Percentiles rank a stretch among this genome's conserved stretches.
phyloP scores from a whole-genome alignment of 1,139 yeast species.

The Petasospora fabianii region DNA sequence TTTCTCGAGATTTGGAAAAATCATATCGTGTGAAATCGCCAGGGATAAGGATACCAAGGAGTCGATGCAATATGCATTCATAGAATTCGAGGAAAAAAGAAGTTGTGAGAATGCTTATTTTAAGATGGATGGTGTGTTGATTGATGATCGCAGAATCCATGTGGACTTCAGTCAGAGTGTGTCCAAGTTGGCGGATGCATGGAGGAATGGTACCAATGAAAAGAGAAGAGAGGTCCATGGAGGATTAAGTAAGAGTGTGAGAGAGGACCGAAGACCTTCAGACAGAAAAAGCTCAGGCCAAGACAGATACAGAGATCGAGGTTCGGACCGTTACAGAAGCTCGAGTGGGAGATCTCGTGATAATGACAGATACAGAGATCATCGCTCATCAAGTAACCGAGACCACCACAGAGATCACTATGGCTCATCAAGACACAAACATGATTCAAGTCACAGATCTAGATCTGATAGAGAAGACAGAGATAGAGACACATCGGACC shows the following conservation, averaged over 20 bases:
- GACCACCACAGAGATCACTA: neutral
- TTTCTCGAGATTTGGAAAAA: slow-evolving; percentile 57
- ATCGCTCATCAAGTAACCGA: neutral
- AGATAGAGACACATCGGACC: too few species aligned
- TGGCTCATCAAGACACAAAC: neutral
- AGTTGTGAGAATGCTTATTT: slow-evolving; percentile 59
- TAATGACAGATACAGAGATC: neutral
- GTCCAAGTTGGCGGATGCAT: slow-evolving; percentile 21
- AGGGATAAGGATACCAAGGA: slow-evolving; percentile 44
- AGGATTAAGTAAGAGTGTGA: neutral
- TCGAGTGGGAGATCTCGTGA: neutral
- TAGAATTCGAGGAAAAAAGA: slow-evolving; percentile 46
- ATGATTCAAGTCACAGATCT: too few species aligned
- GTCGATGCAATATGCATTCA: slow-evolving; percentile 58
- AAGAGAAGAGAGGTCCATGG: neutral
- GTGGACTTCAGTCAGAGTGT: slow-evolving; percentile 69
- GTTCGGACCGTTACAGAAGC: neutral
- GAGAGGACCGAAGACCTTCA: neutral
- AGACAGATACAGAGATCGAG: neutral
- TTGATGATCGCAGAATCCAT: slow-evolving; percentile 61
- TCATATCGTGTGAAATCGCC: slow-evolving; percentile 47
- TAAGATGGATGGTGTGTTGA: slow-evolving; percentile 56
- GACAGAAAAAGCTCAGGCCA: neutral
- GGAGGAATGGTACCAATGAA: slow-evolving; percentile 17
- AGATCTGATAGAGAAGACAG: too few species aligned